These are phyloP conservation scores for Skeletonema potamos DNA, from an alignment of 108 stramenopile species.

Conservation along the genomic window DNA sequence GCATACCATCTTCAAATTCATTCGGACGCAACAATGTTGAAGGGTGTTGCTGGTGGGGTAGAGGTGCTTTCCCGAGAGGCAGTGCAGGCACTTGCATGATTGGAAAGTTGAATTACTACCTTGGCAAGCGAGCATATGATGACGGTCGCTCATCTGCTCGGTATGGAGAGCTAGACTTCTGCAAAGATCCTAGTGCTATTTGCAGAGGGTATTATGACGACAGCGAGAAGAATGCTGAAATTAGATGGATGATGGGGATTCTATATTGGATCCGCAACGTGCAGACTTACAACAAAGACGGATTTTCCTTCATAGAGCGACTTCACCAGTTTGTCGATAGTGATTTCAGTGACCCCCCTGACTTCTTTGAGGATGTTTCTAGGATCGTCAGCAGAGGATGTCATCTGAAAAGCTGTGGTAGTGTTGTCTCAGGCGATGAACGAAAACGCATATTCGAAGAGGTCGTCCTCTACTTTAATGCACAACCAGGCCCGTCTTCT, in stretches of 20 bases:
- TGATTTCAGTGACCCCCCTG: slow-evolving; percentile 12
- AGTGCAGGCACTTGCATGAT: slow-evolving; percentile 37
- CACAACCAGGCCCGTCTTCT: slow-evolving; percentile 5
- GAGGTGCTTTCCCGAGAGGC: slow-evolving; percentile 38
- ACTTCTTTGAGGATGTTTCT: slow-evolving; percentile 42
- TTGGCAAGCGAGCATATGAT: slow-evolving; percentile 23
- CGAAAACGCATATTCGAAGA: slow-evolving; percentile 23
- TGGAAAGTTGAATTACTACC: slow-evolving; percentile 42
- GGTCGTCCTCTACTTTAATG: slow-evolving; percentile 27
- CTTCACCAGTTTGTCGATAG: slow-evolving; percentile 39
- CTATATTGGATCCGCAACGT: slow-evolving; percentile 37
- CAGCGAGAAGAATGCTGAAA: slow-evolving; percentile 29
- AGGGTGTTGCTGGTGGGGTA: slow-evolving; percentile 49
- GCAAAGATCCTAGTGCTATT: slow-evolving; percentile 39
- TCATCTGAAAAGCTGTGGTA: slow-evolving; percentile 31
- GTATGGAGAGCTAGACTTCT: slow-evolving; percentile 38
- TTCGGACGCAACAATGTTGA: slow-evolving; percentile 24
- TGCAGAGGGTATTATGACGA: slow-evolving; percentile 24
- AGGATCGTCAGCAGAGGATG: slow-evolving; percentile 39
- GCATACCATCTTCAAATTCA: slow-evolving; percentile 31
- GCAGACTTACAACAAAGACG: slow-evolving; percentile 32
- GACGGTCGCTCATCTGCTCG: slow-evolving; percentile 30
- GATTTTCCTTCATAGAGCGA: slow-evolving; percentile 35
- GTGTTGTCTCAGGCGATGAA: slow-evolving; percentile 14
- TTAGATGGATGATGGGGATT: slow-evolving; percentile 42